phyloP scores from a whole-genome alignment of 192 early-diverging fungal genomes.

The Allomyces arbusculus region DNA sequence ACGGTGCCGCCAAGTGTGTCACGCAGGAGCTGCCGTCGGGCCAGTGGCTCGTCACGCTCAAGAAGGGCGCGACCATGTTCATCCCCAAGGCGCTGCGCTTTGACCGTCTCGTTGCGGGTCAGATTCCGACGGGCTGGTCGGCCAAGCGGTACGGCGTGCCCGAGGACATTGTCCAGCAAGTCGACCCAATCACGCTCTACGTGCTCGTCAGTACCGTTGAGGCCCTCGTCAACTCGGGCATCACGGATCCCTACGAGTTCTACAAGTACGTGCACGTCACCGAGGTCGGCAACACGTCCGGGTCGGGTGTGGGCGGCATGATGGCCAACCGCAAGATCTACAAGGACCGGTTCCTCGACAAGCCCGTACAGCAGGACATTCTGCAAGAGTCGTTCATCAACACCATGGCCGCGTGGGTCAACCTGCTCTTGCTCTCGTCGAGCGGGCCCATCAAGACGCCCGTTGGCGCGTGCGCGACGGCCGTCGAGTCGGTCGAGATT shows the following conservation, averaged over 20 bases:
- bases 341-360: constrained; percentile 54
- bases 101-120: constrained; percentile 73
- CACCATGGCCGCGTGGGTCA: constrained; percentile 91
- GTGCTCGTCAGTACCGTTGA: constrained; percentile 78
- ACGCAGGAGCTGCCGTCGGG: constrained; percentile 13
- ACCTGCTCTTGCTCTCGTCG: constrained; percentile 81
- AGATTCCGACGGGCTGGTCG: constrained; percentile 88
- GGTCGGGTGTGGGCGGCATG: constrained; percentile 79
- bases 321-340: constrained; percentile 56
- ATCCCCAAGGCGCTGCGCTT: constrained; percentile 85
- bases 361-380: constrained; percentile 74
- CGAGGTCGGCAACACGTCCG: constrained; percentile 76
- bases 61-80: constrained; percentile 70
- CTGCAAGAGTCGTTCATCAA: constrained; percentile 91
- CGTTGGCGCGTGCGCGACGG: constrained; percentile 83
- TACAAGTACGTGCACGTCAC: constrained; percentile 89
- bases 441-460: constrained; percentile 86
- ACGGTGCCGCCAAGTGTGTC: constrained; percentile 35
- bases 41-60: constrained; percentile 56
- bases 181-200: constrained; percentile 79
- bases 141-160: constrained; percentile 82
- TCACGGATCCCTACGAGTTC: constrained; percentile 92
- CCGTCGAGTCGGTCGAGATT: constrained; percentile 75
- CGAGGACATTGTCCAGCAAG: constrained; percentile 70
- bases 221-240: constrained; percentile 70